phyloP scores from a whole-genome alignment of 2,329 filamentous ascomycete genomes.

The Exserohilum turcica region DNA sequence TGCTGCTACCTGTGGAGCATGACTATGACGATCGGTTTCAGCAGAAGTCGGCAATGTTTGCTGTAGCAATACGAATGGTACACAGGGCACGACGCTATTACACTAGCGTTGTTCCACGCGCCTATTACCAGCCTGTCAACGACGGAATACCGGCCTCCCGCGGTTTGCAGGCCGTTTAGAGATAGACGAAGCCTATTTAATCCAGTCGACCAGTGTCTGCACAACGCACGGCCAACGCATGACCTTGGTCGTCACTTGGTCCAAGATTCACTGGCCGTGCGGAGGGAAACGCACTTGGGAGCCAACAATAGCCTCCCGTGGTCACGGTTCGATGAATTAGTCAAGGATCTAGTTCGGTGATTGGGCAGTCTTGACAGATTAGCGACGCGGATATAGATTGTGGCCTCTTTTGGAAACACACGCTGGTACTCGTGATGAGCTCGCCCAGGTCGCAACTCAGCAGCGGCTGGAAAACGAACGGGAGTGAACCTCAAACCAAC shows the following conservation, averaged over 20 bases:
- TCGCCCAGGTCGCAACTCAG: conserved; percentile 1
- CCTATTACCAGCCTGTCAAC: background rate
- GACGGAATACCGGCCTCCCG: background rate
- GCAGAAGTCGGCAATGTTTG: conserved; percentile 1
- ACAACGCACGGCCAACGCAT: background rate
- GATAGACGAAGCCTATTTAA: background rate
- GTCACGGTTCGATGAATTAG: background rate
- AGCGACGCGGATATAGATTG: background rate
- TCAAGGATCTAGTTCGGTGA: background rate
- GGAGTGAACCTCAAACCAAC: background rate
- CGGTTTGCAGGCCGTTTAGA: background rate
- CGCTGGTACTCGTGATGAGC: background rate
- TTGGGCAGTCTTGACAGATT: background rate
- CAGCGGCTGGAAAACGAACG: background rate
- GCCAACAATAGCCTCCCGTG: background rate
- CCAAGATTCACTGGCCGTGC: background rate
- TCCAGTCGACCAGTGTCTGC: background rate
- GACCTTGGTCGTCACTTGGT: background rate
- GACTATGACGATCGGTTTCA: background rate
- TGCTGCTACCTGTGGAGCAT: background rate
- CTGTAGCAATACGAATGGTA: background rate
- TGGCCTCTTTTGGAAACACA: background rate
- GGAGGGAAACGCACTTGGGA: background rate
- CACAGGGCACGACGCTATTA: background rate
- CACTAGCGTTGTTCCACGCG: background rate